Percentiles rank a stretch among this genome's conserved stretches.
Evolutionary conservation across 805 yeast species (phyloP).

Genomic region (Kodamaea restingae): DNA sequence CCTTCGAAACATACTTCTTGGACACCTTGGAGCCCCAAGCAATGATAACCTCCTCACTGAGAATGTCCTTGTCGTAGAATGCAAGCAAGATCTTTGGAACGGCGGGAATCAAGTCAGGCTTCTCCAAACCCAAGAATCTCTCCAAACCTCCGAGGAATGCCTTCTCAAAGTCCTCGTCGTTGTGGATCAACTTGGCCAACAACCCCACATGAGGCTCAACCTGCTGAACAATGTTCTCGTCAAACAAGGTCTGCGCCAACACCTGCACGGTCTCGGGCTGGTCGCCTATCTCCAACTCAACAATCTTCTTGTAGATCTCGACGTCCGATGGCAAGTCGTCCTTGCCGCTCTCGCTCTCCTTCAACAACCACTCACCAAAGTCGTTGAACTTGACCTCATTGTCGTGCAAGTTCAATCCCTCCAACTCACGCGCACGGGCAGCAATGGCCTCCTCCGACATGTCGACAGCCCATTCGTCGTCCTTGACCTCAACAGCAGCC

Average conservation of each 20-base stretch:
- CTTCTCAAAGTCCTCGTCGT: constrained; percentile 65
- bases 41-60: constrained; percentile 75
- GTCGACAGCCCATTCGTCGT: constrained; percentile 97
- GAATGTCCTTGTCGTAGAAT: constrained; percentile 77
- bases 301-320: constrained; percentile 87
- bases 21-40: constrained; percentile 90
- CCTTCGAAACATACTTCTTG: constrained; percentile 91
- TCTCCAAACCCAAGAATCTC: constrained; percentile 81
- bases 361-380: constrained; percentile 85
- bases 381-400: constrained; percentile 57
- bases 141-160: constrained; percentile 95
- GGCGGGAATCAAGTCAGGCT: constrained; percentile 60
- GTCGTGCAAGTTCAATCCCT: constrained; percentile 51
- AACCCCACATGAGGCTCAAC: constrained; percentile 77
- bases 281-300: constrained; percentile 66
- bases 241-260: constrained; percentile 84
- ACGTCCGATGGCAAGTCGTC: constrained; percentile 72
- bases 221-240: constrained; percentile 69
- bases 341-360: constrained; percentile 48
- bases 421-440: constrained; percentile 84
- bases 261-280: constrained; percentile 83
- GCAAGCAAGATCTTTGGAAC: constrained; percentile 81
- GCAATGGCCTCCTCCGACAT: constrained; percentile 94
- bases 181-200: constrained; percentile 68
- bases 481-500: constrained; percentile 60